Conservation (phyloP, 306 rosid species). For the Aeschynomene evenia region DNA sequence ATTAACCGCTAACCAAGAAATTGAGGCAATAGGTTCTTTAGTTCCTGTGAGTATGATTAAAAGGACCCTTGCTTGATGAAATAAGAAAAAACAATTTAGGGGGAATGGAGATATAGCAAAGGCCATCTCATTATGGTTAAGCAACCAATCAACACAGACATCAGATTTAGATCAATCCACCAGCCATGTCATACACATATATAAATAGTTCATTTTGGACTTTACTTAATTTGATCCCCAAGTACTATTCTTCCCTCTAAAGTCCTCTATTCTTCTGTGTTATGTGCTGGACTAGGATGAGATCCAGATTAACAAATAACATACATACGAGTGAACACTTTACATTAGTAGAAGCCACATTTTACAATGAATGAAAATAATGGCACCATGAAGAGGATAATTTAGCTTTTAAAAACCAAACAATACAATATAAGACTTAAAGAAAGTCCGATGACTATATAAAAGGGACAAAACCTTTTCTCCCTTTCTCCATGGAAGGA, state of each 20-base stretch:
- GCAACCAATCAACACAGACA: background rate
- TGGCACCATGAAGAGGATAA: background rate
- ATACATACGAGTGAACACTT: background rate
- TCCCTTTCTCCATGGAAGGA: constrained; percentile 46
- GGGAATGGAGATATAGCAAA: no score
- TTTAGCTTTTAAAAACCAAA: background rate
- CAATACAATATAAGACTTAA: constrained; percentile 14
- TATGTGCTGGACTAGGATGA: constrained; percentile 15
- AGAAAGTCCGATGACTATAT: background rate
- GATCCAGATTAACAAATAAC: background rate
- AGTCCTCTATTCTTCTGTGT: background rate
- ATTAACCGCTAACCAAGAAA: background rate
- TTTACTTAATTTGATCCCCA: background rate
- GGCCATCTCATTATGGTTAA: background rate
- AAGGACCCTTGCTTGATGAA: background rate
- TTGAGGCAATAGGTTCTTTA: no score
- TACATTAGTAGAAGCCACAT: background rate
- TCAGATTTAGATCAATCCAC: background rate
- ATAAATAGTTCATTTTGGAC: background rate
- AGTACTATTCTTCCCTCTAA: background rate
- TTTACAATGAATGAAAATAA: background rate
- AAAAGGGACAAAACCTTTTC: constrained; percentile 54
- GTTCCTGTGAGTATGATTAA: no score
- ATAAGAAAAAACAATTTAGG: background rate
- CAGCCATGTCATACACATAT: background rate